Percentiles rank a stretch among this genome's conserved stretches.
Evolutionary conservation across 2,329 filamentous ascomycete genomes (phyloP).

Genomic region (Fusarium sp.): DNA sequence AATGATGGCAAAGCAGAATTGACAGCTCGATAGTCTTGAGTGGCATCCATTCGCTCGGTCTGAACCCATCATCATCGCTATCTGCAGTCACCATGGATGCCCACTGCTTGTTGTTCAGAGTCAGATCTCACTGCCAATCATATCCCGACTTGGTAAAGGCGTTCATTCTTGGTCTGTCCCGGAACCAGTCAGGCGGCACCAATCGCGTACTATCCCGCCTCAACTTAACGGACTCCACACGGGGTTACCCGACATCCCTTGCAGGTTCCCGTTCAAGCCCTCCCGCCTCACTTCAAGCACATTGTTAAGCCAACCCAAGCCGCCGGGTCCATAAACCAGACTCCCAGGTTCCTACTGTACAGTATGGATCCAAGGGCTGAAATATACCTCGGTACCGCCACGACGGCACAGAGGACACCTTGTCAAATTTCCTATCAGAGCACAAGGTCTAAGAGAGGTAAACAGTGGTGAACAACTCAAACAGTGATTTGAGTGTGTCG

Average conservation of each 20-base stretch:
- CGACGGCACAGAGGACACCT: neutral
- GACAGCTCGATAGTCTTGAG: neutral
- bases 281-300: conserved; percentile 43
- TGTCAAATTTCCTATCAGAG: neutral
- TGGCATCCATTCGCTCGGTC: conserved; percentile 9
- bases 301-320: conserved; percentile 32
- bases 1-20: neutral
- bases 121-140: conserved; percentile 43
- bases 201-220: conserved; percentile 46
- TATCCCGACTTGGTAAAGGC: conserved; percentile 15
- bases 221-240: conserved; percentile 40
- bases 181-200: conserved; percentile 46
- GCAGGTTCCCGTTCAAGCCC: conserved; percentile 30
- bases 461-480: neutral
- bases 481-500: too few species aligned
- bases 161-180: conserved; percentile 37
- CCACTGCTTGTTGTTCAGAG: neutral
- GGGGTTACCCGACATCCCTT: conserved; percentile 46
- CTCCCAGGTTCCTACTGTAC: neutral
- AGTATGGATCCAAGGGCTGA: neutral
- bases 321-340: conserved; percentile 25
- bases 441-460: neutral
- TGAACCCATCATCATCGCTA: conserved; percentile 18
- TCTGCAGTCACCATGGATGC: conserved; percentile 25
- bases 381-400: neutral